Base-by-base conservation (phyloP, 2,329 filamentous ascomycete species). In the Fusarium poae region DNA sequence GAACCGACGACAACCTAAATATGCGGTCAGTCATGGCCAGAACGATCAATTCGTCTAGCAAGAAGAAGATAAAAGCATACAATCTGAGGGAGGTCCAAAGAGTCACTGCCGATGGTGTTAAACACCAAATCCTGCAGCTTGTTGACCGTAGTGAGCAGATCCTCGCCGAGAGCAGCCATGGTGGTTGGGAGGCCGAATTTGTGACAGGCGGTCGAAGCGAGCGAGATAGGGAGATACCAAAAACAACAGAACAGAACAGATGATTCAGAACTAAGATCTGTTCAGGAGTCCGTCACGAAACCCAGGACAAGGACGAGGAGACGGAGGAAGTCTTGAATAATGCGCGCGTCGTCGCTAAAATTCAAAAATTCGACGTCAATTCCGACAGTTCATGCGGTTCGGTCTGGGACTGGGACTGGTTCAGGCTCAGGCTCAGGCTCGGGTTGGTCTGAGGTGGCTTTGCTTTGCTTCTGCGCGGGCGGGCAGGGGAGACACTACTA, bases 51-150 rank as follows among this genome's bases (percentile, higher is more conserved):
- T 57, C 66, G 53, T 39, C 46, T 37, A 57, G 45, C 27, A 52
- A 49, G 45, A 53, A 30, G 21, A 44, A 42, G 69, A 53, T 30
- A 6, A 44, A 39, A 70, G 84, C 89, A 78, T 90, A 97, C 96
- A 86, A 99, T 99, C 83, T 99, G 96, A 62, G 96, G 96, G 60
- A 99, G 85, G 82, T 99, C 96, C 65, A 99, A 88, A 54, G 95
- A 98, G 81, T 99, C 96, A 84, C 94, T 98, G 82, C 96, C 96
- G 81, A 99, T 99, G 73, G 96, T 99, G 84, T 99, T 99, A 86
- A 99, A 99, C 77, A 99, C 96, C 77, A 99, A 84, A 82, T 98
- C 96, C 82, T 99, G 96, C 77, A 99, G 87, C 86, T 97, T 97
- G 86, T 99, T 99, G 83, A 99, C 96, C 71, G 94, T 97, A 74